These are phyloP conservation scores for Penicillium macrosclerotiorum DNA, from an alignment of 495 filamentous ascomycete genomes.

Conservation along the genomic window DNA sequence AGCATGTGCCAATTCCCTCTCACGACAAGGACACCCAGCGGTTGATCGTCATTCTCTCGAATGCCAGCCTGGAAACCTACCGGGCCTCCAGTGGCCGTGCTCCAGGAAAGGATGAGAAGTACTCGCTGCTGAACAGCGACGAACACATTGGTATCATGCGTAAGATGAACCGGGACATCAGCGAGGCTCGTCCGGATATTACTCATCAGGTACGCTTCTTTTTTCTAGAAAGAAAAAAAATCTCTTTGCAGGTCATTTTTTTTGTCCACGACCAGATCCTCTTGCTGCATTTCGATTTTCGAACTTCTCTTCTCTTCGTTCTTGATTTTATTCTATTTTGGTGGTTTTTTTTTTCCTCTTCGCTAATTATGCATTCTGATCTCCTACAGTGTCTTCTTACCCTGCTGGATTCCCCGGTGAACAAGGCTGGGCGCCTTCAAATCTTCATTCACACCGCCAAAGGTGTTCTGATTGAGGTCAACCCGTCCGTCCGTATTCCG, in stretches of 20 bases:
- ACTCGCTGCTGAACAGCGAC: slow-evolving; percentile 93
- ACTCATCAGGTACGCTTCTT: slow-evolving; percentile 81
- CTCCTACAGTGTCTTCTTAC: slow-evolving; percentile 82
- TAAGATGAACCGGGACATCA: slow-evolving; percentile 98
- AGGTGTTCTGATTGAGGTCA: slow-evolving; percentile 95
- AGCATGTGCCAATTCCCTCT: slow-evolving; percentile 78
- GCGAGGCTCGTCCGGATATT: slow-evolving; percentile 94
- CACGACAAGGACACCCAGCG: slow-evolving; percentile 86
- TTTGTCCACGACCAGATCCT: no score
- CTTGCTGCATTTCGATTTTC: background rate
- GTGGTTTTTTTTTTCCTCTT: background rate
- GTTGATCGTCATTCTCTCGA: slow-evolving; percentile 92
- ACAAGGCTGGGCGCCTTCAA: slow-evolving; percentile 95
- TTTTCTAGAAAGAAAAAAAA: no score
- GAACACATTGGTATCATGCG: slow-evolving; percentile 99
- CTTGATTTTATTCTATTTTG: background rate
- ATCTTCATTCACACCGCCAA: slow-evolving; percentile 98
- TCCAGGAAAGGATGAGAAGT: slow-evolving; percentile 82
- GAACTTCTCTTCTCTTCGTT: background rate
- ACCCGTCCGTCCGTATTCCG: slow-evolving; percentile 92
- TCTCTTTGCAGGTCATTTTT: no score
- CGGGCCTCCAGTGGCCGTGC: slow-evolving; percentile 73
- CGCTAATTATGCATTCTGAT: slow-evolving; percentile 9
- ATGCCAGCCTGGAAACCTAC: slow-evolving; percentile 97
- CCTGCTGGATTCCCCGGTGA: slow-evolving; percentile 94